Evolutionary conservation across 2,329 filamentous ascomycete species (phyloP).

Genomic region (Lojkania enalia): DNA sequence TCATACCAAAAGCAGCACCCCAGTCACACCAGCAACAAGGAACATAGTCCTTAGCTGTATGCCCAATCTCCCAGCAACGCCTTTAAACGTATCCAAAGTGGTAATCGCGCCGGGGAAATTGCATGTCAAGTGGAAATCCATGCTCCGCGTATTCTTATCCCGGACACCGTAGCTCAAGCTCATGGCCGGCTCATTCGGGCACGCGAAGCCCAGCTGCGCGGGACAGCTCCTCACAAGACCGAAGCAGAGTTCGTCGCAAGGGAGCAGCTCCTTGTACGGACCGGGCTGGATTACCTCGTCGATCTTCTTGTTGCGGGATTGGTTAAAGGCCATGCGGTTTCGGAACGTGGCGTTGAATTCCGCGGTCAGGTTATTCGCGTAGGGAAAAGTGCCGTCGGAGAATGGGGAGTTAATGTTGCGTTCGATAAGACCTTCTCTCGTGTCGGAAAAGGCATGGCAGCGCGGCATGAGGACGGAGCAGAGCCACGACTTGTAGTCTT

Average conservation of each 20-base stretch:
- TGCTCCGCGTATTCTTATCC: constrained; percentile 3
- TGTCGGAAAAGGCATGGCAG: constrained; percentile 77
- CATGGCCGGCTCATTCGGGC: constrained; percentile 56
- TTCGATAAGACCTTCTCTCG: constrained; percentile 56
- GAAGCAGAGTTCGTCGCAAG: constrained; percentile 87
- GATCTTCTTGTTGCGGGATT: constrained; percentile 72
- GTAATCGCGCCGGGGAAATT: constrained; percentile 48
- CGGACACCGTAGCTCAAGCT: constrained; percentile 30
- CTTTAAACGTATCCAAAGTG: constrained; percentile 35
- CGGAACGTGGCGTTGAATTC: constrained; percentile 30
- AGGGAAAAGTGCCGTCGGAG: constrained; percentile 63
- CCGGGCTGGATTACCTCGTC: constrained; percentile 74
- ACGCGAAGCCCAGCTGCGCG: constrained; percentile 71
- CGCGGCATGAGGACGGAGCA: constrained; percentile 91
- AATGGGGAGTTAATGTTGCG: constrained; percentile 73
- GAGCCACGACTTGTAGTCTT: constrained; percentile 90
- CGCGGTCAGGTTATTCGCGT: constrained; percentile 15
- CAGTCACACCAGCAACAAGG: constrained; percentile 12
- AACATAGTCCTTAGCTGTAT: constrained; percentile 7
- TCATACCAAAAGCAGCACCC: constrained; percentile 10
- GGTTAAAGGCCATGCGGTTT: constrained; percentile 50
- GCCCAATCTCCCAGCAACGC: constrained; percentile 9
- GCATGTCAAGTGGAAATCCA: constrained; percentile 38
- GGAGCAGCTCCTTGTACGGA: constrained; percentile 90
- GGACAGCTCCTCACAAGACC: constrained; percentile 85